Evolutionary conservation across 2,329 filamentous ascomycete genomes (phyloP), one percentile per base, ranked within the genome.

Genomic region (Penicillium sp.): DNA sequence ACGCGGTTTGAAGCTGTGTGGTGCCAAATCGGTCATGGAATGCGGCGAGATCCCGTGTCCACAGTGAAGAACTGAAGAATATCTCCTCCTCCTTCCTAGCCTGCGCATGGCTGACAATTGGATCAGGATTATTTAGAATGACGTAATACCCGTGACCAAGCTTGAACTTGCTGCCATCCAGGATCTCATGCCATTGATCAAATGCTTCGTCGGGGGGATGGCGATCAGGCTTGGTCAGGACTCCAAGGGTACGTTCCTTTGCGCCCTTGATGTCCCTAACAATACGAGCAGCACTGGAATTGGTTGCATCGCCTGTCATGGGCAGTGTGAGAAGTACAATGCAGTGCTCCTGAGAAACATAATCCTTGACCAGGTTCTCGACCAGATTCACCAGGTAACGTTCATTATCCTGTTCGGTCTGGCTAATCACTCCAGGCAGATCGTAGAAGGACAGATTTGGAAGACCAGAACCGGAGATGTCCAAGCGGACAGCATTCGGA

Each of bases 211-310:
- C 80, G 0, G 75, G 69, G 0, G 85, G 82, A 0, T 92, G 74
- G 0, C 89, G 81, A 60, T 96, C 92, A 0, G 92, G 91, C 67
- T 96, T 96, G 0, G 92, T 96, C 16, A 96, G 80, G 0, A 96
- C 89, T 0, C 90, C 90, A 52, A 90, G 80, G 1, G 87, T 89
- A 1, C 87, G 80, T 4, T 78, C 60, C 2, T 82, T 78, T 0
- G 87, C 88, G 1, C 78, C 78, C 15, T 58, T 60, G 1, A 84
- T 75, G 41, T 81, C 71, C 31, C 84, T 74, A 62, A 92, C 84
- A 3, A 91, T 79, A 0, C 82, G 81, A 11, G 89, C 85, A 0
- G 90, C 89, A 0, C 82, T 87, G 0, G 89, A 93, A 15, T 87
- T 92, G 2, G 90, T 87, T 0, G 90, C 83, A 56, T 96, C 91